Base-by-base conservation (phyloP, 2,329 filamentous ascomycete genomes). In the Pyrenophora tritici-repentis region DNA sequence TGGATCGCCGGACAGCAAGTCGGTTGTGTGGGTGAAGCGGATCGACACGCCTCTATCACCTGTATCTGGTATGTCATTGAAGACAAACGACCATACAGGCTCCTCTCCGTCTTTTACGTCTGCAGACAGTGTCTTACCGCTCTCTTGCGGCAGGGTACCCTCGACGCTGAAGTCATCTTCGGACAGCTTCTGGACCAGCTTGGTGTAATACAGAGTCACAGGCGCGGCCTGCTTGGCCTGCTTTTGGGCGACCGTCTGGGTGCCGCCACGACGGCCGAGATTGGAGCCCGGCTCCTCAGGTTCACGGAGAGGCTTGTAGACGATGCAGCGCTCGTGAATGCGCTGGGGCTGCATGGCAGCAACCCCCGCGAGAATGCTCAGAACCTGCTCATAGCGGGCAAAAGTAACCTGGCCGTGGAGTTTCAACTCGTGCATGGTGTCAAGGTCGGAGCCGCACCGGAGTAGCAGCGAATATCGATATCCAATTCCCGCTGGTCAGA, bases 341-440 rank as follows among this genome's bases (percentile, higher is more conserved):
- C 76, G 74, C 61, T 77, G 76, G 33, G 85, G 84, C 65, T 85
- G 84, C 78, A 84, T 83, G 61, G 81, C 82, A 42, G 83, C 80
- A 47, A 86, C 72, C 44, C 84, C 85, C 33, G 83, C 80, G 39
- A 87, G 76, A 61, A 87, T 82, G 64, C 83, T 81, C 46, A 86
- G 74, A 14, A 86, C 77, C 69, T 84, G 83, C 65, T 81, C 75
- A 75, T 86, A 83, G 63, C 84, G 82, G 33, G 78, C 71, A 29
- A 73, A 68, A 8, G 83, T 78, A 48, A 87, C 78, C 63, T 83
- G 80, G 62, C 81, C 83, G 72, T 82, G 85, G 38, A 87, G 78
- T 40, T 84, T 74, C 59, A 85, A 77, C 75, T 86, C 84, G 71
- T 86, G 83, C 84, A 86, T 86, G 52, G 56, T 50, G 53, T 56